phyloP scores from a whole-genome alignment of 2,329 filamentous ascomycete genomes.

The Fusarium coicis region DNA sequence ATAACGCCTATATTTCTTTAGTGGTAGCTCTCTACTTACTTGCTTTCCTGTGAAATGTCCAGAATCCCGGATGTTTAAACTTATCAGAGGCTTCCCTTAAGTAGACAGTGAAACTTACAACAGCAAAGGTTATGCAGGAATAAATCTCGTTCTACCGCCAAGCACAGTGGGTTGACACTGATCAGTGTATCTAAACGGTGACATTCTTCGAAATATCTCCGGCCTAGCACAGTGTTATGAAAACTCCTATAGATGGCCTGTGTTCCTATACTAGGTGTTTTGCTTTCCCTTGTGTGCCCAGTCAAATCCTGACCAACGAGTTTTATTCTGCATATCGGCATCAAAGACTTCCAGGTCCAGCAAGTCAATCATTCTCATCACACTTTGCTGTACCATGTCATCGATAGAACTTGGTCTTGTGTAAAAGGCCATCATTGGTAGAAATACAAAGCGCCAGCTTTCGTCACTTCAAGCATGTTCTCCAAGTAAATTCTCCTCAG shows the following conservation, averaged over 20 bases:
- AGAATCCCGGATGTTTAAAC: background rate
- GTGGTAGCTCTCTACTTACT: fast-evolving
- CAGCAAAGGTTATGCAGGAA: fast-evolving
- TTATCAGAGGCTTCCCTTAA: fast-evolving
- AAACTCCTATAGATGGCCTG: too few species aligned
- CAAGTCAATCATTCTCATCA: background rate
- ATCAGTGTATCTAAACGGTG: fast-evolving
- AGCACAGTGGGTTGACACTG: fast-evolving
- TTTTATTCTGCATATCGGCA: background rate
- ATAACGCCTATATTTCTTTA: fast-evolving
- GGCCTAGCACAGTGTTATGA: too few species aligned
- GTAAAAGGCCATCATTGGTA: background rate
- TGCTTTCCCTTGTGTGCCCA: background rate
- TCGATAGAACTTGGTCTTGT: background rate
- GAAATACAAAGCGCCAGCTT: background rate
- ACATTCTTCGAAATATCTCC: background rate
- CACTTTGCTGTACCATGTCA: background rate
- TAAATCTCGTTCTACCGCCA: background rate
- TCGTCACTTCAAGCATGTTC: background rate
- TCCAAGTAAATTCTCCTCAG: background rate
- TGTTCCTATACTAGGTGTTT: background rate
- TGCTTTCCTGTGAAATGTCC: too few species aligned
- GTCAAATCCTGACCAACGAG: background rate
- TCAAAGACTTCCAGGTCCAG: background rate
- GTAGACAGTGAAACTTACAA: background rate